Conservation (phyloP, 140 eudicot genomes). For the Flaveria floridana region DNA sequence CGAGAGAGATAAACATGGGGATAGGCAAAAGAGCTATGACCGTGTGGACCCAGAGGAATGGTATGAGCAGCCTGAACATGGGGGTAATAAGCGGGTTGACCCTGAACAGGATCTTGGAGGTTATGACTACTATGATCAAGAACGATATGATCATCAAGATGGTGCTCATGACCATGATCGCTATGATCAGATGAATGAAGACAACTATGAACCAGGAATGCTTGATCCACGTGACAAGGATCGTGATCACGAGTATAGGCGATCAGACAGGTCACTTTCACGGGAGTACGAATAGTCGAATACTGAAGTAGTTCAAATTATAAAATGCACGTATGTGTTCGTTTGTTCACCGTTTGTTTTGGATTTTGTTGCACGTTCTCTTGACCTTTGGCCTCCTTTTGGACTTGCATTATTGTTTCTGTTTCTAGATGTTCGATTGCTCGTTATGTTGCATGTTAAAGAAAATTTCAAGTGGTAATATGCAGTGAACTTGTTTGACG, state of each 20-base stretch:
- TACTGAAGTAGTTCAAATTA: conserved; percentile 13
- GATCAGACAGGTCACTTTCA: conserved; percentile 52
- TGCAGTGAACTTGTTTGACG: conserved; percentile 1
- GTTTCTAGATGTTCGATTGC: conserved; percentile 7
- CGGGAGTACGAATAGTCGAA: conserved; percentile 46
- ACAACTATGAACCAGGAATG: conserved; percentile 47
- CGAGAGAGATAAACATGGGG: conserved; percentile 49
- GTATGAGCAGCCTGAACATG: conserved; percentile 55
- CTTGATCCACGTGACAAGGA: conserved; percentile 54
- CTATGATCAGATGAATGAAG: conserved; percentile 73
- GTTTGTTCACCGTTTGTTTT: background rate
- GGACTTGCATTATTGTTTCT: background rate
- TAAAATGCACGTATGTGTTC: background rate
- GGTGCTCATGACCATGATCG: conserved; percentile 46
- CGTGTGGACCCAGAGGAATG: conserved; percentile 52
- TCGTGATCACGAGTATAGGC: conserved; percentile 48
- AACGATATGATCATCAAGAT: conserved; percentile 53
- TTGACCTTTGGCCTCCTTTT: background rate
- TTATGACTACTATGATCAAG: conserved; percentile 45
- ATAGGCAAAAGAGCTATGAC: conserved; percentile 45
- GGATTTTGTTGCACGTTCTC: background rate
- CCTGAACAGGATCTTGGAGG: conserved; percentile 43
- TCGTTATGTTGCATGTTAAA: background rate
- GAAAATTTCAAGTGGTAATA: background rate
- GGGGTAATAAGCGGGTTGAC: conserved; percentile 39